phyloP scores from a whole-genome alignment of 148 eudicot species.

The Silene conica region DNA sequence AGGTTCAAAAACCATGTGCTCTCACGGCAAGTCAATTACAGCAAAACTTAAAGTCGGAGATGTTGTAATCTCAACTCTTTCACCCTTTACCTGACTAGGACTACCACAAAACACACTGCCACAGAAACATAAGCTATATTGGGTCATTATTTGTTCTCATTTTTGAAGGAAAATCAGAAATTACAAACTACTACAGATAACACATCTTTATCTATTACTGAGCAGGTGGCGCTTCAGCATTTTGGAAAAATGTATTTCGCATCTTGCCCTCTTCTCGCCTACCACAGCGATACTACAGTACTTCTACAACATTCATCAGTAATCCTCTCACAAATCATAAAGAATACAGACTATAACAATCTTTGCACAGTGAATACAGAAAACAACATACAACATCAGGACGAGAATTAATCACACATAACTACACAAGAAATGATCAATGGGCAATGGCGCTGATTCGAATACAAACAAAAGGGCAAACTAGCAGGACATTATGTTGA shows the following conservation, averaged over 20 bases:
- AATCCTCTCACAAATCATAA: slow-evolving; percentile 1
- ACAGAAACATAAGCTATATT: too few relatives aligned
- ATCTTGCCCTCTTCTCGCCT: too few relatives aligned
- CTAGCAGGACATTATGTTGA: neutral
- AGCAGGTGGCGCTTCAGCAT: neutral
- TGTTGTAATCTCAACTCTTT: neutral
- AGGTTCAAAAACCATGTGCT: slow-evolving; percentile 2
- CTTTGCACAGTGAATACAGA: too few relatives aligned
- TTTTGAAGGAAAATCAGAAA: neutral
- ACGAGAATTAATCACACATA: neutral
- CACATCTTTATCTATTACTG: neutral
- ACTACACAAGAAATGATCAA: neutral
- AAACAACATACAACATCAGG: too few relatives aligned
- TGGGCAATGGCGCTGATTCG: neutral
- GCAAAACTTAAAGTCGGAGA: neutral
- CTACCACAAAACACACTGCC: slow-evolving; percentile 1
- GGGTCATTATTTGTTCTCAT: neutral
- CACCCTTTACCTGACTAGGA: neutral
- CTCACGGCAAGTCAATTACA: neutral
- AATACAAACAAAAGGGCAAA: neutral
- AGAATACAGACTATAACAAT: neutral
- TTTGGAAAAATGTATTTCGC: too few relatives aligned
- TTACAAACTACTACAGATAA: neutral
- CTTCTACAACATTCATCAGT: neutral
- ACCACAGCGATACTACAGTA: neutral